Percentiles rank a stretch among this genome's conserved stretches.
Conservation (phyloP, 768 basidiomycete genomes). For the Suillus spraguei region DNA sequence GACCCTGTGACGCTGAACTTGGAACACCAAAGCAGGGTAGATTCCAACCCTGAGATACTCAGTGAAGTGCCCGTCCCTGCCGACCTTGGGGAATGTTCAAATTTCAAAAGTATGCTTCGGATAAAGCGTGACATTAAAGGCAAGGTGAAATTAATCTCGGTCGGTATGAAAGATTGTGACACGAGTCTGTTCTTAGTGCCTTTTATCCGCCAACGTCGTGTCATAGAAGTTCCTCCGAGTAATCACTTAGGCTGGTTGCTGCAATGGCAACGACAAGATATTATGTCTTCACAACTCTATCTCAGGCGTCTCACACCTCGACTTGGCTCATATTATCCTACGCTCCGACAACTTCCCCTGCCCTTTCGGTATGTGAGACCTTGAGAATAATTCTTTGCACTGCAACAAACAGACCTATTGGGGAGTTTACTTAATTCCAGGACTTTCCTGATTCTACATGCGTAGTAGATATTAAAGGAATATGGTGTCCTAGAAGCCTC, state of each 20-base stretch:
- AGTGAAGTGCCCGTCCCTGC: too few relatives aligned
- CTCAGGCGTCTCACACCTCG: slow-evolving; percentile 1
- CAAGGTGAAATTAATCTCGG: neutral
- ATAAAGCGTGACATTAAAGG: neutral
- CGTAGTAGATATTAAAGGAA: neutral
- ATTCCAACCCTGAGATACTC: neutral
- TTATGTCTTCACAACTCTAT: slow-evolving; percentile 8
- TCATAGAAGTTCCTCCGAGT: slow-evolving; percentile 3
- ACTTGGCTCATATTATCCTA: neutral
- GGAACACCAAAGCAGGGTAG: neutral
- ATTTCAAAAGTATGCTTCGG: neutral
- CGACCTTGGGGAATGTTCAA: neutral
- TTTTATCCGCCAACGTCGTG: neutral
- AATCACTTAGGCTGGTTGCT: slow-evolving; percentile 11
- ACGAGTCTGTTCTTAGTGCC: neutral
- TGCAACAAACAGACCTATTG: too few relatives aligned
- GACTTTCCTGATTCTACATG: neutral
- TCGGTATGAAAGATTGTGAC: neutral
- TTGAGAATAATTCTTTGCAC: neutral
- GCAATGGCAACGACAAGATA: slow-evolving; percentile 9
- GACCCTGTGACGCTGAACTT: neutral
- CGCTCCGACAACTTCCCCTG: slow-evolving; percentile 2
- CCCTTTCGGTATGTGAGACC: slow-evolving; percentile 10
- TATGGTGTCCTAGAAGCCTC: neutral
- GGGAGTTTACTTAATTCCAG: neutral